phyloP scores from a whole-genome alignment of 2,329 filamentous ascomycete genomes.

The Fusarium transvaalense region DNA sequence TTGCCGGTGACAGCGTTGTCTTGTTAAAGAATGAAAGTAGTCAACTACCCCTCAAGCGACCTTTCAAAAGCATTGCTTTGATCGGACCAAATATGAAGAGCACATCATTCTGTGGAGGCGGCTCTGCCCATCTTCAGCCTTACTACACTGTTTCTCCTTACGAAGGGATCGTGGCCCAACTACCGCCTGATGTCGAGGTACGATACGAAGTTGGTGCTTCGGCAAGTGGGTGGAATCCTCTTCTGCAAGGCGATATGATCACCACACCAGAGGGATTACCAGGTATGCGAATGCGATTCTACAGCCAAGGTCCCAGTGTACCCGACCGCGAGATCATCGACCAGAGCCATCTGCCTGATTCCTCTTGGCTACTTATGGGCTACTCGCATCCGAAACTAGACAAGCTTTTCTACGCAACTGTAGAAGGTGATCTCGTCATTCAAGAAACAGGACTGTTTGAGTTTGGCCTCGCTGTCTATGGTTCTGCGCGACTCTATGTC shows the following conservation, averaged over 20 bases:
- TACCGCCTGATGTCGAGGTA: neutral
- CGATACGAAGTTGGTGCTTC: neutral
- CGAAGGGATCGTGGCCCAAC: neutral
- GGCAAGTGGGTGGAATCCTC: neutral
- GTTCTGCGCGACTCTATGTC: neutral
- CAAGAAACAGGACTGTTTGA: neutral
- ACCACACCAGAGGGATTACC: neutral
- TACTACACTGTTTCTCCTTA: conserved; percentile 6
- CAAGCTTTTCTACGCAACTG: neutral
- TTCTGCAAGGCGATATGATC: neutral
- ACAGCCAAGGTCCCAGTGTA: neutral
- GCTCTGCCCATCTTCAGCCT: neutral
- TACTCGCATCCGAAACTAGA: neutral
- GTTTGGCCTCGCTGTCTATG: neutral
- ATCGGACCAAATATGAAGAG: conserved; percentile 7
- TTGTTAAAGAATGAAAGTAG: neutral
- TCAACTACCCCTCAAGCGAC: neutral
- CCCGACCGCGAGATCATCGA: neutral
- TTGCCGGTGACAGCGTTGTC: neutral
- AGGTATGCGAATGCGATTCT: neutral
- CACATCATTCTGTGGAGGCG: neutral
- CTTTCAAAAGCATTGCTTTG: neutral
- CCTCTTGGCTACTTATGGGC: neutral
- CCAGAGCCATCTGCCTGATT: neutral
- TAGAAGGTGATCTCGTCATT: neutral